A percentile compares a stretch with the other conserved stretches of the same genome.
Evolutionary conservation across 257 asterid genomes (phyloP).

Genomic region (Solanum pimpinellifolium): DNA sequence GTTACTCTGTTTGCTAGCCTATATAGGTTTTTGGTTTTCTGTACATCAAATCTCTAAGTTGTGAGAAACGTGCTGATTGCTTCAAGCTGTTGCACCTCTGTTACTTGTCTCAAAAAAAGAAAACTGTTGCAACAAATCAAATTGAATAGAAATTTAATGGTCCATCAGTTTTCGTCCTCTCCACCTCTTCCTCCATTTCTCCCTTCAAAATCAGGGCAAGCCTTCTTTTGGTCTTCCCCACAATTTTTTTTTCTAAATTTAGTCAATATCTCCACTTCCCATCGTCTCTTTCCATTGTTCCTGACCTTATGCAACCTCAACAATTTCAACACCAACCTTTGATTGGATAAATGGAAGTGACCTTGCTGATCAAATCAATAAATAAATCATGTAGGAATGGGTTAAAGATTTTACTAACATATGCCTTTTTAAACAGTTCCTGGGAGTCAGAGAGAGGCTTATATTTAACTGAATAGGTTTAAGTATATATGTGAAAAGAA

Average conservation of each 20-base stretch:
- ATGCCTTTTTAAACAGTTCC: background rate
- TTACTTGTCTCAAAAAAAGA: background rate
- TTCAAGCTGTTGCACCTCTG: background rate
- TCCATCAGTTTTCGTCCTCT: background rate
- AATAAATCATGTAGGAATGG: background rate
- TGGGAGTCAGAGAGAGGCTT: background rate
- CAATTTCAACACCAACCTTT: background rate
- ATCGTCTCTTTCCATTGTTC: background rate
- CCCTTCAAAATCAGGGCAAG: background rate
- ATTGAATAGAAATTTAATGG: background rate
- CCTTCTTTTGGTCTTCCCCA: background rate
- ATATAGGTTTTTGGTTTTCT: background rate
- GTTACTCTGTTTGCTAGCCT: background rate
- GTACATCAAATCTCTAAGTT: background rate
- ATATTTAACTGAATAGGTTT: background rate
- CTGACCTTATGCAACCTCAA: background rate
- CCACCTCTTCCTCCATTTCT: background rate
- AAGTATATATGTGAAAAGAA: background rate
- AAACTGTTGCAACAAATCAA: background rate
- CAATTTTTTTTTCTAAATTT: no score
- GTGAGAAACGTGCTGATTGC: background rate
- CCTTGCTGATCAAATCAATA: background rate
- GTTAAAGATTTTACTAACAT: background rate
- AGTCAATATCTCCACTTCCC: background rate
- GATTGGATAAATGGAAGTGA: background rate